Evolutionary conservation across 2,329 filamentous ascomycete genomes (phyloP), one percentile per base, ranked within the genome.

Genomic region (Pleoardoris graminearum): DNA sequence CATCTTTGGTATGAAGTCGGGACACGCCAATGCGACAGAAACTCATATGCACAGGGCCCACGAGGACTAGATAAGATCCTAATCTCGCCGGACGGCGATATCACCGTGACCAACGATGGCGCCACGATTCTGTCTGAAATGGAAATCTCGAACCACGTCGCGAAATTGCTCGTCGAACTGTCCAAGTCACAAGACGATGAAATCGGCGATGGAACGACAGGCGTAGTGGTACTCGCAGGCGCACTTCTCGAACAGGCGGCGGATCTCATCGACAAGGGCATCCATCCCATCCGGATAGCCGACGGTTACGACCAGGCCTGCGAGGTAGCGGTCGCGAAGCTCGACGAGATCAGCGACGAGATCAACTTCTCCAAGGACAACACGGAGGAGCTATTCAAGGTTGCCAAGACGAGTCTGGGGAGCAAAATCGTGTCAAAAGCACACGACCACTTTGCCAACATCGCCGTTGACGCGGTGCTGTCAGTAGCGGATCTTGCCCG

Each of bases 351-450:
- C 74, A 92, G 91, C 65, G 95, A 99, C 74, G 85, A 86, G 53
- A 91, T 99, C 67, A 82, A 90, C 53, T 99, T 99, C 76, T 85
- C 85, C 66, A 87, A 82, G 68, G 85, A 89, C 17, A 80, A 95
- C 66, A 96, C 87, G 51, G 79, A 85, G 65, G 97, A 97, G 78
- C 82, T 99, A 35, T 82, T 94, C 76, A 94, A 94, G 81, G 94
- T 97, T 29, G 94, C 94, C 54, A 91, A 91, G 77, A 99, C 94
- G 58, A 94, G 91, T 76, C 78, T 99, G 73, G 94, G 95, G 65
- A 96, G 91, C 83, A 99, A 99, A 81, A 99, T 99, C 71, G 94
- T 99, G 44, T 97, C 92, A 72, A 99, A 97, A 78, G 90, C 94
- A 36, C 94, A 99, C 77, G 93, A 97, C 76, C 93, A 97, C 74